These are phyloP conservation scores for Apophysomyces sp. DNA, from an alignment of 371 early-diverging fungal genomes.

Conservation along the genomic window DNA sequence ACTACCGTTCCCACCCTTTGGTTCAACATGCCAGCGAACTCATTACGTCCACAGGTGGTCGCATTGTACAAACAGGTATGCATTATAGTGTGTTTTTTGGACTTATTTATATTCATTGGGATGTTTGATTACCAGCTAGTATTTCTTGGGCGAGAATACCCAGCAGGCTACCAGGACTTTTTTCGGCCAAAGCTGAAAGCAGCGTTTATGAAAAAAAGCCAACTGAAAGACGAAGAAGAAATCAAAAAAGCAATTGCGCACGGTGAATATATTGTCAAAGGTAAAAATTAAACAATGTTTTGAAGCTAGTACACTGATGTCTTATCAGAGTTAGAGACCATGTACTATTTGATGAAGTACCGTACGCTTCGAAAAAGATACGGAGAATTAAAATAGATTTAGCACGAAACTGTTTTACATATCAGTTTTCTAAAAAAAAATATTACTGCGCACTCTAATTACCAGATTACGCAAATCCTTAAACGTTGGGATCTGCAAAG, in stretches of 20 bases:
- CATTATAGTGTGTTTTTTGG: background rate
- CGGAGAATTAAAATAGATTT: slow-evolving; percentile 12
- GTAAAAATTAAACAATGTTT: slow-evolving; percentile 23
- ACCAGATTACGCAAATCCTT: no score
- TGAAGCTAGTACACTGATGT: no score
- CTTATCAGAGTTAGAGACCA: slow-evolving; percentile 70
- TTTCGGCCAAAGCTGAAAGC: slow-evolving; percentile 61
- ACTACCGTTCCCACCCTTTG: background rate
- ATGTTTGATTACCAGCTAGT: slow-evolving; percentile 32
- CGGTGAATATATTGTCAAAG: slow-evolving; percentile 67
- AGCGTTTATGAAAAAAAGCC: slow-evolving; percentile 67
- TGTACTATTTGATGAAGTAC: slow-evolving; percentile 76
- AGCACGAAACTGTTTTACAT: no score
- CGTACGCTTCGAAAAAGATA: slow-evolving; percentile 65
- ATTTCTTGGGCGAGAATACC: slow-evolving; percentile 65
- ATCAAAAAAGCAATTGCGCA: slow-evolving; percentile 61
- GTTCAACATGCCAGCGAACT: background rate
- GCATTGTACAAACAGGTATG: slow-evolving; percentile 55
- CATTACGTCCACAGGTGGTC: slow-evolving; percentile 47
- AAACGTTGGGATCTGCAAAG: no score
- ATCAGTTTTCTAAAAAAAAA: no score
- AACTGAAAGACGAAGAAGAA: slow-evolving; percentile 52
- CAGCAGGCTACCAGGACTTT: slow-evolving; percentile 51
- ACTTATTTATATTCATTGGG: background rate
- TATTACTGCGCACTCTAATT: no score